A percentile compares a stretch with the other conserved stretches of the same genome.
These are phyloP conservation scores for Esteya vermicola DNA, from an alignment of 2,329 filamentous ascomycete genomes.

Conservation along the genomic window DNA sequence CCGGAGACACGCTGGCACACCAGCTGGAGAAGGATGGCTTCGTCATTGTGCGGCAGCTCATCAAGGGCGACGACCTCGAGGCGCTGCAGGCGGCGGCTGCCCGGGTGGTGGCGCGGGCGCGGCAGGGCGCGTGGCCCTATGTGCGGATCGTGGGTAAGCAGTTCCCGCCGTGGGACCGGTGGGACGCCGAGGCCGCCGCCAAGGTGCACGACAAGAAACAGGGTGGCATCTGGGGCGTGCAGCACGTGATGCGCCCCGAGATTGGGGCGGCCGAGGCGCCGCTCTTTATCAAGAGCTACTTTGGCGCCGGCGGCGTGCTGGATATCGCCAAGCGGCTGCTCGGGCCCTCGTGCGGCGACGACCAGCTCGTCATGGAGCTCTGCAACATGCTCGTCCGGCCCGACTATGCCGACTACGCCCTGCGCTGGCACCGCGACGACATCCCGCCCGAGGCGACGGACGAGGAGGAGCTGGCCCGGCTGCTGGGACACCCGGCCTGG, in stretches of 20 bases:
- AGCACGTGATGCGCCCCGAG: constrained; percentile 66
- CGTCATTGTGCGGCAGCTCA: constrained; percentile 53
- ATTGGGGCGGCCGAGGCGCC: constrained; percentile 42
- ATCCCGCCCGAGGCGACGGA: constrained; percentile 50
- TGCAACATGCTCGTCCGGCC: constrained; percentile 77
- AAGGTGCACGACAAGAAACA: not conserved
- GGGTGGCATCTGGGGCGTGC: constrained; percentile 68
- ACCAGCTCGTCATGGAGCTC: constrained; percentile 69
- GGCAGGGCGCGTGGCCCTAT: constrained; percentile 62
- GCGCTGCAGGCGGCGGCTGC: constrained; percentile 45
- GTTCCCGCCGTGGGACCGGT: constrained; percentile 66
- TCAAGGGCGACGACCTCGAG: constrained; percentile 37
- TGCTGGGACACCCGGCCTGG: constrained; percentile 42
- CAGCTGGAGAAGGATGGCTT: constrained; percentile 59
- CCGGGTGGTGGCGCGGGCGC: constrained; percentile 44
- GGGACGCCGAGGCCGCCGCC: constrained; percentile 19
- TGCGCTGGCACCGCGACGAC: constrained; percentile 80
- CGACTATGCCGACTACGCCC: constrained; percentile 47
- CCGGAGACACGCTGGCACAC: constrained; percentile 22
- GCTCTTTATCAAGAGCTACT: constrained; percentile 57
- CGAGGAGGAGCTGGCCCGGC: constrained; percentile 50
- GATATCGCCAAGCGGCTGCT: constrained; percentile 51
- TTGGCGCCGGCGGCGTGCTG: constrained; percentile 48
- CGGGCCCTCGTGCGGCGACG: constrained; percentile 29
- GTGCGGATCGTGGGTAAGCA: constrained; percentile 79